phyloP scores from a whole-genome alignment of 176 grass and related monocot species.

The Eleusine coracana region DNA sequence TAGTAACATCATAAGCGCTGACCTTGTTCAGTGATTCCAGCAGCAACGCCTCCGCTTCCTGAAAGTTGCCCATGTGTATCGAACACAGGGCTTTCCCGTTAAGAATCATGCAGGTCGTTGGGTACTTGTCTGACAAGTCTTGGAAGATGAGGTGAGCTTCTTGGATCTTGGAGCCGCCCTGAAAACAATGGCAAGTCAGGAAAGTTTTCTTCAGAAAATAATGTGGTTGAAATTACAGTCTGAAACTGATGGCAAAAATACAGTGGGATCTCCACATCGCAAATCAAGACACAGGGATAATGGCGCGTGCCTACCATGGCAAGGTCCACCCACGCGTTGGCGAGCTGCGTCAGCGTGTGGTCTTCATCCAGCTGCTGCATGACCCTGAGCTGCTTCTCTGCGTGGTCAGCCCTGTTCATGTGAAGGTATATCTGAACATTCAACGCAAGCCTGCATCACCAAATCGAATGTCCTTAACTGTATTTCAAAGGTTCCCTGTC shows the following conservation, averaged over 20 bases:
- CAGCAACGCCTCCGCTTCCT: slow-evolving; percentile 69
- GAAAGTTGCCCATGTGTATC: slow-evolving; percentile 78
- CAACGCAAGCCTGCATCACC: slow-evolving; percentile 57
- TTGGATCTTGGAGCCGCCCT: slow-evolving; percentile 87
- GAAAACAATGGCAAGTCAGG: neutral
- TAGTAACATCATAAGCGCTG: neutral
- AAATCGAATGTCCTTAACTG: neutral
- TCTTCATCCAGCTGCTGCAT: slow-evolving; percentile 88
- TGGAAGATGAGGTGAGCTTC: slow-evolving; percentile 79
- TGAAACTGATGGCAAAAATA: neutral
- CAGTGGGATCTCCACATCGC: too few species aligned
- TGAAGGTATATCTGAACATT: slow-evolving; percentile 81
- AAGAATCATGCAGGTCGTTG: slow-evolving; percentile 65
- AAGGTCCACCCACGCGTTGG: slow-evolving; percentile 77
- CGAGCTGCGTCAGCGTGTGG: slow-evolving; percentile 86
- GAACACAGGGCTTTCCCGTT: slow-evolving; percentile 81
- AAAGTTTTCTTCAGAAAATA: neutral
- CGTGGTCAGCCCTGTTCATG: slow-evolving; percentile 67
- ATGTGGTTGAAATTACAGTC: neutral
- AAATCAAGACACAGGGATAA: too few species aligned
- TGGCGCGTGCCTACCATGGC: slow-evolving; percentile 41
- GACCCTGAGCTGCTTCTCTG: slow-evolving; percentile 79
- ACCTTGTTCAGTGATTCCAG: slow-evolving; percentile 90
- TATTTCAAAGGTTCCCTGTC: neutral
- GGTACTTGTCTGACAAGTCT: slow-evolving; percentile 83